phyloP scores from a whole-genome alignment of 768 basidiomycete species.

The Tylopilus felleus region DNA sequence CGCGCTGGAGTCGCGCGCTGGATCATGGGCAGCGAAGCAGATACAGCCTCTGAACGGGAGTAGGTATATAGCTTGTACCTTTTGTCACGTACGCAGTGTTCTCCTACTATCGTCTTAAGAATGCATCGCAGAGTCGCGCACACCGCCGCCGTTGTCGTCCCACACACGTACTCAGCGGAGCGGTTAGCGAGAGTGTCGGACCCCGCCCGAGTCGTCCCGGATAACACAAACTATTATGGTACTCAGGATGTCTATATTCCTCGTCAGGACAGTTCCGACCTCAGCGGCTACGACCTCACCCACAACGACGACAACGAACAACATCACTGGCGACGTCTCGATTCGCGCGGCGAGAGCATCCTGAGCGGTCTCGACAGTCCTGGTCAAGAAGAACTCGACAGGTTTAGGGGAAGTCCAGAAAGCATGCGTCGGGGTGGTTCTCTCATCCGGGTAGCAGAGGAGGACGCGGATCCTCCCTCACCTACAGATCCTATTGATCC shows the following conservation, averaged over 20 bases:
- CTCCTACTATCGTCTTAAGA: not conserved
- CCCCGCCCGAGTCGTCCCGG: slow-evolving; percentile 14
- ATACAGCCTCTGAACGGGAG: slow-evolving; percentile 20
- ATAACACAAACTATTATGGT: slow-evolving; percentile 15
- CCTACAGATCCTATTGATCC: slow-evolving; percentile 10
- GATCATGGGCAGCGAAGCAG: slow-evolving; percentile 8
- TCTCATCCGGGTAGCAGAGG: slow-evolving; percentile 40
- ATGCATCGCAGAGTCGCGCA: slow-evolving; percentile 34
- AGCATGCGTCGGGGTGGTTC: slow-evolving; percentile 28
- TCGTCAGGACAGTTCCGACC: slow-evolving; percentile 14
- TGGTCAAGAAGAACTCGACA: slow-evolving; percentile 23
- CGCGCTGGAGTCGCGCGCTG: slow-evolving; percentile 15
- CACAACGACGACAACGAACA: slow-evolving; percentile 20
- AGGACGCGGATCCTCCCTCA: slow-evolving; percentile 18
- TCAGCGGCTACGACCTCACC: slow-evolving; percentile 23
- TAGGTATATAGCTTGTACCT: slow-evolving; percentile 24
- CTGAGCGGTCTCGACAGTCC: slow-evolving; percentile 28
- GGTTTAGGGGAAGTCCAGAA: slow-evolving; percentile 34
- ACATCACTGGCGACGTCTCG: slow-evolving; percentile 31
- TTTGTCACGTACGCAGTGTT: not conserved
- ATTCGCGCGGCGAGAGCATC: slow-evolving; percentile 33
- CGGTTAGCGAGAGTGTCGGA: slow-evolving; percentile 16
- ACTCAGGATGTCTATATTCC: slow-evolving; percentile 6
- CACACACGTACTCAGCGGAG: slow-evolving; percentile 21
- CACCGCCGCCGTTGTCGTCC: slow-evolving; percentile 27